These are phyloP conservation scores for Thuidium tamariscinum DNA, from an alignment of 225 moss, liverwort and hornwort genomes.

Conservation along the genomic window DNA sequence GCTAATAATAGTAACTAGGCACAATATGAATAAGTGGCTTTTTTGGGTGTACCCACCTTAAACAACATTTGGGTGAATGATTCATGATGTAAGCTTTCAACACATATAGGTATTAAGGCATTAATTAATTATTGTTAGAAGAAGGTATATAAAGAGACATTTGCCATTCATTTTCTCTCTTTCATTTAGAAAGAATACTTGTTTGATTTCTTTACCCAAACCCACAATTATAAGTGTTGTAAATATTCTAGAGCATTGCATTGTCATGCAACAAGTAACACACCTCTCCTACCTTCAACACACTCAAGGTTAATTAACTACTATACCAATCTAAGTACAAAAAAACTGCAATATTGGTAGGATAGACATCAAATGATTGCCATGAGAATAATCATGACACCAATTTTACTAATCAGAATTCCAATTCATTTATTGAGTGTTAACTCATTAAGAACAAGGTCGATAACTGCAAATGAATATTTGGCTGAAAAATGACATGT, in stretches of 20 bases:
- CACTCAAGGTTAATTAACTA: neutral
- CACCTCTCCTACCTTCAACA: neutral
- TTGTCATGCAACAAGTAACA: neutral
- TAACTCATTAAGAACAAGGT: too few relatives aligned
- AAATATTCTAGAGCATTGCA: neutral
- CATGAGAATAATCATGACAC: neutral
- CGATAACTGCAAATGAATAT: too few relatives aligned
- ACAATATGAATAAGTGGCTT: too few relatives aligned
- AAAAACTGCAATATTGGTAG: neutral
- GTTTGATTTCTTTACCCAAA: neutral
- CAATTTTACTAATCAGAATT: neutral
- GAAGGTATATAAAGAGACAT: neutral
- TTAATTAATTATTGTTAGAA: neutral
- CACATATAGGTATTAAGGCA: neutral
- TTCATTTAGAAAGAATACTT: too few relatives aligned
- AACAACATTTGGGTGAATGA: neutral
- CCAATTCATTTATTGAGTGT: too few relatives aligned
- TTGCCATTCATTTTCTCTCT: neutral
- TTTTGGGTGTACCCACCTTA: too few relatives aligned
- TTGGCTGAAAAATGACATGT: too few relatives aligned
- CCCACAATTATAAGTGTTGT: neutral
- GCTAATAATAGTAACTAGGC: too few relatives aligned
- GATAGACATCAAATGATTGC: neutral
- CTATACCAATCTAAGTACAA: neutral
- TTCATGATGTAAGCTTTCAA: neutral